Conservation (phyloP, 306 rosid genomes). For the Mucuna pruriens region DNA sequence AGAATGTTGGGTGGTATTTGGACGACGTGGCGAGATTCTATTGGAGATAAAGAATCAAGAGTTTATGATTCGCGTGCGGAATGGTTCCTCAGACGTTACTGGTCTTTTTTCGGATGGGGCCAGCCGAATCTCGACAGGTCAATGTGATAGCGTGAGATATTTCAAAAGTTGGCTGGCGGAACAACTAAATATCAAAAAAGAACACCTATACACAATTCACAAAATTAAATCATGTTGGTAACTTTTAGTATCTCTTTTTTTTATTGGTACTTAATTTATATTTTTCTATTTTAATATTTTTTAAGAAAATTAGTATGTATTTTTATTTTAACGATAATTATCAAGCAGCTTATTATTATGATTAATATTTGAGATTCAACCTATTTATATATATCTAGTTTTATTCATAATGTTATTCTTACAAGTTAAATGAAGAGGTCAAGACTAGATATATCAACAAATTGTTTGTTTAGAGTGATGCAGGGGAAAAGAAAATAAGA, state of each 20-base stretch:
- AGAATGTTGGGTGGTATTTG: background rate
- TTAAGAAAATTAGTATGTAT: background rate
- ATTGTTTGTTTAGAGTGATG: no score
- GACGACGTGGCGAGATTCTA: conserved; percentile 1
- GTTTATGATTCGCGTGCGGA: background rate
- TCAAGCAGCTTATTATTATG: background rate
- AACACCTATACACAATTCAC: no score
- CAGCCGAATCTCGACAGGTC: conserved; percentile 10
- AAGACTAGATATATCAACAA: no score
- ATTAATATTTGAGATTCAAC: background rate
- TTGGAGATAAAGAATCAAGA: background rate
- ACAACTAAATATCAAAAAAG: no score
- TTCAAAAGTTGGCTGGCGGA: background rate
- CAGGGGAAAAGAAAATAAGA: no score
- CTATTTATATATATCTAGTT: no score
- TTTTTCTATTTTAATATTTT: background rate
- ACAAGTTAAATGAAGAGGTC: no score
- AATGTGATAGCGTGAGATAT: background rate
- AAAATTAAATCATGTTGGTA: background rate
- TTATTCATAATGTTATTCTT: no score
- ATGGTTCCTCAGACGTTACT: background rate
- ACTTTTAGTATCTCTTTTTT: background rate
- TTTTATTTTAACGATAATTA: background rate
- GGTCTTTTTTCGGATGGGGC: conserved; percentile 5
- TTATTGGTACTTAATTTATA: background rate